A percentile compares a stretch with the other conserved stretches of the same genome.
Evolutionary conservation across 164 flowering plant genomes (phyloP).

Genomic region (Cinnamomum micranthum): DNA sequence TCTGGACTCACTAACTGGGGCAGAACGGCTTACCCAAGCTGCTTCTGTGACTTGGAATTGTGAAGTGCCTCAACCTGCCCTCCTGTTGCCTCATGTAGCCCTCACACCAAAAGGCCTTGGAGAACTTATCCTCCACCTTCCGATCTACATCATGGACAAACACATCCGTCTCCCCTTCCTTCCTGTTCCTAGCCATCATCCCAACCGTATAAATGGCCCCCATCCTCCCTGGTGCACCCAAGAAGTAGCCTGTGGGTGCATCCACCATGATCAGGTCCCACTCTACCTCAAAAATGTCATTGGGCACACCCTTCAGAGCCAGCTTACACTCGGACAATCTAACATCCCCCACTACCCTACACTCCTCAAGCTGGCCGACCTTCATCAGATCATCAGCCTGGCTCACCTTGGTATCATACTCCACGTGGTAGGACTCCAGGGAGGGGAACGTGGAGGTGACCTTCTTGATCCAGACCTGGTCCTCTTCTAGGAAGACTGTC

Average conservation of each 20-base stretch:
- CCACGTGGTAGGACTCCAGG: slow-evolving; percentile 62
- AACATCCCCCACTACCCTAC: slow-evolving; percentile 42
- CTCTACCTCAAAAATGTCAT: slow-evolving; percentile 50
- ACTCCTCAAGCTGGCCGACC: slow-evolving; percentile 45
- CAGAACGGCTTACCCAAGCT: slow-evolving; percentile 44
- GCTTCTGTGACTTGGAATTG: slow-evolving; percentile 55
- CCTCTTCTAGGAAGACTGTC: slow-evolving; percentile 81
- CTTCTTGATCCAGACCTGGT: slow-evolving; percentile 65
- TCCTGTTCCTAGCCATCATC: slow-evolving; percentile 75
- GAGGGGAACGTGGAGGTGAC: slow-evolving; percentile 43
- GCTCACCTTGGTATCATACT: slow-evolving; percentile 56
- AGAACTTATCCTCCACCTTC: slow-evolving; percentile 67
- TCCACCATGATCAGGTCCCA: slow-evolving; percentile 98
- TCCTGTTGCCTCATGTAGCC: slow-evolving; percentile 60
- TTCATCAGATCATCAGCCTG: slow-evolving; percentile 55
- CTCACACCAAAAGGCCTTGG: slow-evolving; percentile 67
- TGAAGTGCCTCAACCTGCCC: slow-evolving; percentile 75
- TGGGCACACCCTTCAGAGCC: slow-evolving; percentile 56
- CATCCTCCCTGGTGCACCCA: slow-evolving; percentile 93
- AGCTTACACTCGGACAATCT: slow-evolving; percentile 52
- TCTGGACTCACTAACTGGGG: slow-evolving; percentile 18
- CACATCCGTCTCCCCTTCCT: slow-evolving; percentile 71
- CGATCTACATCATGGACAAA: slow-evolving; percentile 91
- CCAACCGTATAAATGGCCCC: slow-evolving; percentile 80
- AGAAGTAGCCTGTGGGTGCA: slow-evolving; percentile 81